A percentile compares a stretch with the other conserved stretches of the same genome.
Conservation (phyloP, 2,329 filamentous ascomycete species). For the Fusarium avenaceum region DNA sequence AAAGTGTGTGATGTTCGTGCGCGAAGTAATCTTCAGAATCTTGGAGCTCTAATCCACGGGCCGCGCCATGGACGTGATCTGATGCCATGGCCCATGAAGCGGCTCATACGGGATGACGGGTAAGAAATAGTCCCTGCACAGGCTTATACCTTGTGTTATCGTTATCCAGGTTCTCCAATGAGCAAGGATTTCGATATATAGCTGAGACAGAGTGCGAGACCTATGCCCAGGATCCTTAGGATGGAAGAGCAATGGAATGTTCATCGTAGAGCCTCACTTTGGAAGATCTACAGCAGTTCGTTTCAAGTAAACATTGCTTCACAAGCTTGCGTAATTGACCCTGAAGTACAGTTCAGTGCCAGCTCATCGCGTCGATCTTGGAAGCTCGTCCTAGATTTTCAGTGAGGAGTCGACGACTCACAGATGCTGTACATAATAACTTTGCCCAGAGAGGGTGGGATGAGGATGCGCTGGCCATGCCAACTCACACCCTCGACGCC, state of each 20-base stretch:
- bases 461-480: constrained; percentile 50
- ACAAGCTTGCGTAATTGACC: constrained; percentile 19
- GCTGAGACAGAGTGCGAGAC: constrained; percentile 13
- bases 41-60: constrained; percentile 29
- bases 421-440: constrained; percentile 18
- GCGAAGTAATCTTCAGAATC: constrained; percentile 17
- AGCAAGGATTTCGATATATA: constrained; percentile 8
- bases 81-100: constrained; percentile 11
- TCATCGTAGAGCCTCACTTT: constrained; percentile 13
- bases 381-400: constrained; percentile 15
- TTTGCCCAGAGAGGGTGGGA: constrained; percentile 37
- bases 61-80: constrained; percentile 15
- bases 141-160: constrained; percentile 19
- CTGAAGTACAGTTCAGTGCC: constrained; percentile 33
- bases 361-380: constrained; percentile 46
- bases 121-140: constrained; percentile 10
- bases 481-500: constrained; percentile 43
- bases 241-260: neutral
- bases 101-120: constrained; percentile 16
- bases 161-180: neutral
- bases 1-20: neutral
- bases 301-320: constrained; percentile 11
- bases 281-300: neutral
- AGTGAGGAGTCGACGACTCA: constrained; percentile 29
- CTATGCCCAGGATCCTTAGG: constrained; percentile 7